Evolutionary conservation across 2,329 filamentous ascomycete species (phyloP), one percentile per base, ranked within the genome.

Genomic region (Botrytis fabae): DNA sequence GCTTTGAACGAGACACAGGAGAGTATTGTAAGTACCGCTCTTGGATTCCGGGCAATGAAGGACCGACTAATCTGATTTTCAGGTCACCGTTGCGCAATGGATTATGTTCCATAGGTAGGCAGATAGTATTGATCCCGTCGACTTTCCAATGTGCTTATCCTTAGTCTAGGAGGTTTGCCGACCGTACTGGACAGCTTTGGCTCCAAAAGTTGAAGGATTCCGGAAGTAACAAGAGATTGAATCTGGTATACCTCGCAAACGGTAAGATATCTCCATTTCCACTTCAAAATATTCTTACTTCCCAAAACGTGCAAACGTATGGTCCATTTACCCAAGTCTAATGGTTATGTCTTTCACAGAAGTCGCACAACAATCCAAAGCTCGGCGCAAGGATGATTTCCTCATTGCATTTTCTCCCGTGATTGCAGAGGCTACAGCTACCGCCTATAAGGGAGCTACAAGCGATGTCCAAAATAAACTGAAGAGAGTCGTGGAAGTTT

Each of bases 1-100:
- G 93, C 94, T 60, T 89, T 99, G 75, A 98, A 97, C 83, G 97
- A 99, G 84, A 97, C 94, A 18, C 95, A 99, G 82, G 96, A 99
- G 82, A 97, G 94, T 83, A 98, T 99, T 80, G 89, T 80, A 73
- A 75, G 80, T 78, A 57, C 40, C 51, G 20, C 35, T 48, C 25
- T 40, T 57, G 44, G 18, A 60, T 22, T 40, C 12, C 22, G 28
- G 51, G 51, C 51, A 48, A 22, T 69, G 51, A 46, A 61, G 74
- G 70, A 66, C 57, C 46, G 32, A 38, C 51, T 73, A 51, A 74
- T 46, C 54, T 73, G 40, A 72, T 32, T 70, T 48, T 4, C 64
- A 80, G 80, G 90, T 97, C 75, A 95, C 93, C 51, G 95, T 97
- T 75, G 94, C 96, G 73, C 95, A 98, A 90, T 99, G 97, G 97